Evolutionary conservation across 2,329 filamentous ascomycete genomes (phyloP), one percentile per base, ranked within the genome.

Genomic region (Sporothrix brasiliensis): DNA sequence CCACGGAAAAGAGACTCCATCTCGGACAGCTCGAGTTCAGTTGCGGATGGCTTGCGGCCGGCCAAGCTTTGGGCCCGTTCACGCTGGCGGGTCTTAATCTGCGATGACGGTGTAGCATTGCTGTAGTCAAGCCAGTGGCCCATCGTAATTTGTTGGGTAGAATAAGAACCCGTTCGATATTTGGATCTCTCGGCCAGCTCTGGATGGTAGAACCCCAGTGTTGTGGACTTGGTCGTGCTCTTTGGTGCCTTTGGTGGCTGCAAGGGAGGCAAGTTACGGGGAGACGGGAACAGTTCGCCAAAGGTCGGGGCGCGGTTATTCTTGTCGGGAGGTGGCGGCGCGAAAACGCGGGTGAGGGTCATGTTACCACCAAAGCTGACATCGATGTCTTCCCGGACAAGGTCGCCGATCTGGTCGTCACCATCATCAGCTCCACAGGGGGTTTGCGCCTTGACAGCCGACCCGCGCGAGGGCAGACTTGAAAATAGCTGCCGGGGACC

Each of bases 401-500:
- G 83, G 76, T 92, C 90, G 67, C 87, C 85, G 11, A 93, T 80
- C 13, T 85, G 81, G 63, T 79, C 80, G 71, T 78, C 69, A 60
- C 67, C 68, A 11, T 69, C 60, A 13, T 58, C 54, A 30, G 16
- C 52, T 10, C 7, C 19, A 76, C 71, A 11, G 76, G 75, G 34
- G 41, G 75, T 71, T 24, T 74, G 30, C 3, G 7, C 27, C 10
- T 24, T 72, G 9, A 74, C 74, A 7, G 76, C 73, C 34, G 80
- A 78, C 1, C 76, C 73, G 14, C 83, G 80, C 69, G 86, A 84
- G 74, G 91, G 92, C 66, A 97, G 83, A 79, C 94, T 97, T 4
- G 94, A 97, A 78, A 95, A 97, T 4, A 97, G 83, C 72, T 94
- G 91, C 75, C 89, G 90, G 49, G 91, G 86, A 60, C 89, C 88